A percentile compares a stretch with the other conserved stretches of the same genome.
phyloP scores from a whole-genome alignment of 257 asterid genomes.

The Rauvolfia tetraphylla region DNA sequence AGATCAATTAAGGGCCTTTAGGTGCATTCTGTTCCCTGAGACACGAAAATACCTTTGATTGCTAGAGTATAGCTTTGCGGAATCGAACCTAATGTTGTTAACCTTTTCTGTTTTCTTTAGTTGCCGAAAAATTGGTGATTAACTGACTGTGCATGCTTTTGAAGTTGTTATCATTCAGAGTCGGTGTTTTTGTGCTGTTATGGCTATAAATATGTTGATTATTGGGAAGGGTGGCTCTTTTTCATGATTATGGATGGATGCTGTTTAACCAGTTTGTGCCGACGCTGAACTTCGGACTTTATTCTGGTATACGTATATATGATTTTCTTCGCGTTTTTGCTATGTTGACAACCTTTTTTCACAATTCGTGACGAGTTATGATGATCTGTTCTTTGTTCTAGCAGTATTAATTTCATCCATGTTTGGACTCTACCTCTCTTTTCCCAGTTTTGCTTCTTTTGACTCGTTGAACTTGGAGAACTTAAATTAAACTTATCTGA shows the following conservation, averaged over 20 bases:
- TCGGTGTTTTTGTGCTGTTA: neutral
- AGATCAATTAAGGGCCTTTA: neutral
- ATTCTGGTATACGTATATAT: neutral
- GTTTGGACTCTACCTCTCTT: neutral
- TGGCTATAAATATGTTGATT: neutral
- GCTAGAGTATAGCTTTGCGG: neutral
- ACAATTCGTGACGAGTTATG: neutral
- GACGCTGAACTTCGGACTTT: neutral
- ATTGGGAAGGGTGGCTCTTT: neutral
- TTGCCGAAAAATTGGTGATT: neutral
- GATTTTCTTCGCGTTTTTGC: neutral
- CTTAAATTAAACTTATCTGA: neutral
- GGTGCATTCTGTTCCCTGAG: neutral
- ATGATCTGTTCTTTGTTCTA: neutral
- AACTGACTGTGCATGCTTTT: constrained; percentile 1
- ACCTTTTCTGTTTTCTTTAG: neutral
- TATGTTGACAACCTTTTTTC: neutral
- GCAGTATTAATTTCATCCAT: neutral
- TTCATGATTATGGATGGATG: neutral
- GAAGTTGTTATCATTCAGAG: neutral
- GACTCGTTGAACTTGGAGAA: neutral
- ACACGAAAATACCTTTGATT: neutral
- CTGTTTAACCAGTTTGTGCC: neutral
- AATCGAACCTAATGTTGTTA: neutral
- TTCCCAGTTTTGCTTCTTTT: neutral